These are phyloP conservation scores for Sherardia arvensis DNA, from an alignment of 257 asterid genomes.

Conservation along the genomic window DNA sequence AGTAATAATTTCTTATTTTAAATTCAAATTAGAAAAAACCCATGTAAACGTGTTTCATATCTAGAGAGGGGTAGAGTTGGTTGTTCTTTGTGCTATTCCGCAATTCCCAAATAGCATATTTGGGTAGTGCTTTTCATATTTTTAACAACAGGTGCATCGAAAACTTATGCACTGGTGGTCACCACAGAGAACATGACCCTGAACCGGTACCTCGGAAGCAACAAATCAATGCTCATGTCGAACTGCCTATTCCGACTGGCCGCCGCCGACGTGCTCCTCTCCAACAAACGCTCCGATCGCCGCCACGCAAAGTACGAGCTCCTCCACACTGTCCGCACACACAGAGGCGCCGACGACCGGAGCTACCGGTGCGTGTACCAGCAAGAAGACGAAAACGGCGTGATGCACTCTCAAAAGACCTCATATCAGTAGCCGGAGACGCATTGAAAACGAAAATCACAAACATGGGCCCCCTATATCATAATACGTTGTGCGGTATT, in stretches of 20 bases:
- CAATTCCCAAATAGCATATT: too few species aligned
- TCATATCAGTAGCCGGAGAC: conserved; percentile 45
- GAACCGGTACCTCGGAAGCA: conserved; percentile 20
- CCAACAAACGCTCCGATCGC: conserved; percentile 21
- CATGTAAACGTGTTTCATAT: too few species aligned
- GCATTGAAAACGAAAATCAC: conserved; percentile 40
- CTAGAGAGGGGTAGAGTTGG: too few species aligned
- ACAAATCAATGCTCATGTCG: conserved; percentile 26
- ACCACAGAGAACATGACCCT: conserved; percentile 25
- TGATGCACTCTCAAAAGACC: conserved; percentile 34
- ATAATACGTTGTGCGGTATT: too few species aligned
- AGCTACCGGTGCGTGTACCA: conserved; percentile 19
- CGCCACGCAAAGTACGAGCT: conserved; percentile 21
- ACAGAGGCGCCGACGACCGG: conserved; percentile 27
- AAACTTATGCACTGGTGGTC: conserved; percentile 21
- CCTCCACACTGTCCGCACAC: conserved; percentile 25
- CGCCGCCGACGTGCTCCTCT: conserved; percentile 28
- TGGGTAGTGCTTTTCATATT: background rate
- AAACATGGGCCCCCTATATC: conserved; percentile 26
- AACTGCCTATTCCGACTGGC: conserved; percentile 31
- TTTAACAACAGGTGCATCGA: background rate
- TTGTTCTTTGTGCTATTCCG: too few species aligned
- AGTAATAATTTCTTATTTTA: too few species aligned
- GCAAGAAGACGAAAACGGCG: conserved; percentile 12
- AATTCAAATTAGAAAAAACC: too few species aligned